Conservation (phyloP, 169 alveolate species). For the Babesia bigemina region DNA sequence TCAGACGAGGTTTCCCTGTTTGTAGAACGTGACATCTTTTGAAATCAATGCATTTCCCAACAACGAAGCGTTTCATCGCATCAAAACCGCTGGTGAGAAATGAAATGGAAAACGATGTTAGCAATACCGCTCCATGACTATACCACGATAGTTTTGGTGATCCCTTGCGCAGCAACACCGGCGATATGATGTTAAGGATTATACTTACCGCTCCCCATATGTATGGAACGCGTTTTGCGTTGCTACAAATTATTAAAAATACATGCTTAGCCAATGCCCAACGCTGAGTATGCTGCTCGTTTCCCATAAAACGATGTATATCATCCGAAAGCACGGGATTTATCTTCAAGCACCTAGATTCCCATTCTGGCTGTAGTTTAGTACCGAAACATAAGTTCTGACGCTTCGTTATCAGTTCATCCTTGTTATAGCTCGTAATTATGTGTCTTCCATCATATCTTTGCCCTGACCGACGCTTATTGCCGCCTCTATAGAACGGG, state of each 20-base stretch:
- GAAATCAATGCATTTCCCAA: conserved; percentile 73
- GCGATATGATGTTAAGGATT: conserved; percentile 58
- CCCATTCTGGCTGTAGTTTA: conserved; percentile 79
- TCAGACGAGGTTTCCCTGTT: conserved; percentile 64
- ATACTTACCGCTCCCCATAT: conserved; percentile 66
- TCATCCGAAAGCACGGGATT: conserved; percentile 76
- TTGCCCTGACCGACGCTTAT: conserved; percentile 1
- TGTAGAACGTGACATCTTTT: conserved; percentile 70
- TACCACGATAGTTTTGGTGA: conserved; percentile 63
- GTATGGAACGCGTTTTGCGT: conserved; percentile 61
- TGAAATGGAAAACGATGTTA: conserved; percentile 69
- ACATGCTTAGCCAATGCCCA: conserved; percentile 51
- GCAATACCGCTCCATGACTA: conserved; percentile 50
- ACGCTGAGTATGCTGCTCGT: conserved; percentile 58
- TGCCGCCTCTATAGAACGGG: background rate
- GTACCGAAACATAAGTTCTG: conserved; percentile 76
- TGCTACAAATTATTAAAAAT: conserved; percentile 36
- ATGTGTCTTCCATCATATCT: background rate
- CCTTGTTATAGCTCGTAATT: conserved; percentile 5
- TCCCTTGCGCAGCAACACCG: conserved; percentile 50
- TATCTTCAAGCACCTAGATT: conserved; percentile 73
- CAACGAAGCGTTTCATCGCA: conserved; percentile 61
- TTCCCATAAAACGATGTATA: conserved; percentile 68
- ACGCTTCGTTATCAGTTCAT: conserved; percentile 45
- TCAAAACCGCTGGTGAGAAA: conserved; percentile 66